Percentiles rank a stretch among this genome's conserved stretches.
phyloP scores from a whole-genome alignment of 2,329 filamentous ascomycete species.

The Rhinocladiella similis region DNA sequence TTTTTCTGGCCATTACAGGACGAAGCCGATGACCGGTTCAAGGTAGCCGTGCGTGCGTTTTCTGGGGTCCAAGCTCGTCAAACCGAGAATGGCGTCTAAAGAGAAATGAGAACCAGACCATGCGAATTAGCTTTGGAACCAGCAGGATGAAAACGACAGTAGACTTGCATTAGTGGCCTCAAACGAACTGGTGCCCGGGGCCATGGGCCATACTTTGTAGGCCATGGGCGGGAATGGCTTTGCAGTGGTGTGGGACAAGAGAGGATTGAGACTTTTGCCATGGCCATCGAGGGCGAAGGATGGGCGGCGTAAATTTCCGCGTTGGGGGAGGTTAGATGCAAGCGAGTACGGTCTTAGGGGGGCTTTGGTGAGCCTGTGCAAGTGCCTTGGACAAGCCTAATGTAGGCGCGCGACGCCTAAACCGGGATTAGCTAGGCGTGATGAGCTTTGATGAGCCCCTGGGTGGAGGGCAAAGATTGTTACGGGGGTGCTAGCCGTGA shows the following conservation, averaged over 20 bases:
- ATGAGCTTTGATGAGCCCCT: neutral
- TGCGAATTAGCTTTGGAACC: slow-evolving; percentile 5
- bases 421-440: neutral
- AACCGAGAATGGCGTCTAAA: no score
- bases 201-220: neutral
- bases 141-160: slow-evolving; percentile 2
- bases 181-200: neutral
- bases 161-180: slow-evolving; percentile 15
- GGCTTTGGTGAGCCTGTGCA: neutral
- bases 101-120: neutral
- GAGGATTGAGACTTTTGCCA: neutral
- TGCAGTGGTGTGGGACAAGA: neutral
- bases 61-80: no score
- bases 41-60: no score
- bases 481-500: no score
- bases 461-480: neutral
- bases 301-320: no score
- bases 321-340: neutral
- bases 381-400: neutral
- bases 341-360: slow-evolving; percentile 5
- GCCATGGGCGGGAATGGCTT: slow-evolving; percentile 14
- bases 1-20: no score
- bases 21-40: no score
- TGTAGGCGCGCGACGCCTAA: neutral
- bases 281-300: neutral